Percentiles rank a stretch among this genome's conserved stretches.
phyloP scores from a whole-genome alignment of 805 yeast genomes.

The Pichia sporocuriosa region DNA sequence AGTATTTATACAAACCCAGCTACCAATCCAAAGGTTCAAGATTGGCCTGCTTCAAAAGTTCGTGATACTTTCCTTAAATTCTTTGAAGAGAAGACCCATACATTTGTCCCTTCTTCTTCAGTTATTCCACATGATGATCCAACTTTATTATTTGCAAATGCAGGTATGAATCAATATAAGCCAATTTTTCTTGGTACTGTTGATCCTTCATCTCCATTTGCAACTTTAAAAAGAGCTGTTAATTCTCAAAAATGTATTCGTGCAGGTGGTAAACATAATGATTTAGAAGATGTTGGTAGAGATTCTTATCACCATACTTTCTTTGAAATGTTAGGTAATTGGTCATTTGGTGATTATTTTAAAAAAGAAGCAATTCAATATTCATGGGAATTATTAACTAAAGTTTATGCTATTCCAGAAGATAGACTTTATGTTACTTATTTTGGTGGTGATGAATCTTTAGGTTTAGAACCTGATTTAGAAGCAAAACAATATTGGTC shows the following conservation, averaged over 20 bases:
- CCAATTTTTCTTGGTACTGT: conserved; percentile 96
- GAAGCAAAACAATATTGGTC: conserved; percentile 89
- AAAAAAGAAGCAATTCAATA: conserved; percentile 84
- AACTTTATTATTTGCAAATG: conserved; percentile 91
- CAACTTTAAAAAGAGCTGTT: conserved; percentile 77
- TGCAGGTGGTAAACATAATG: conserved; percentile 99
- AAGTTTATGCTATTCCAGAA: conserved; percentile 70
- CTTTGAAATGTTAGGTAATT: conserved; percentile 98
- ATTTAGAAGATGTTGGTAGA: conserved; percentile 95
- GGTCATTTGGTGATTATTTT: conserved; percentile 99
- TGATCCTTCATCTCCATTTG: conserved; percentile 87
- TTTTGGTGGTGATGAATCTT: conserved; percentile 84
- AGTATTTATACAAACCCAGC: conserved; percentile 10
- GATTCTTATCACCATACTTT: conserved; percentile 98
- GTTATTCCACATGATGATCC: conserved; percentile 98
- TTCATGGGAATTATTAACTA: conserved; percentile 89
- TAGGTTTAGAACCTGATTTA: conserved; percentile 84
- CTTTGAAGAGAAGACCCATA: conserved; percentile 64
- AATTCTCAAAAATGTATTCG: conserved; percentile 98
- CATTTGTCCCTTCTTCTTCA: conserved; percentile 84
- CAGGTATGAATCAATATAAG: conserved; percentile 99
- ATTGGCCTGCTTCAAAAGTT: conserved; percentile 46
- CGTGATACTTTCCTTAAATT: conserved; percentile 82
- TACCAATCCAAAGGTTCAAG: conserved; percentile 14
- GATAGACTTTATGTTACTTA: conserved; percentile 90